phyloP scores from a whole-genome alignment of 495 filamentous ascomycete species.

The Articulospora tetracladia region DNA sequence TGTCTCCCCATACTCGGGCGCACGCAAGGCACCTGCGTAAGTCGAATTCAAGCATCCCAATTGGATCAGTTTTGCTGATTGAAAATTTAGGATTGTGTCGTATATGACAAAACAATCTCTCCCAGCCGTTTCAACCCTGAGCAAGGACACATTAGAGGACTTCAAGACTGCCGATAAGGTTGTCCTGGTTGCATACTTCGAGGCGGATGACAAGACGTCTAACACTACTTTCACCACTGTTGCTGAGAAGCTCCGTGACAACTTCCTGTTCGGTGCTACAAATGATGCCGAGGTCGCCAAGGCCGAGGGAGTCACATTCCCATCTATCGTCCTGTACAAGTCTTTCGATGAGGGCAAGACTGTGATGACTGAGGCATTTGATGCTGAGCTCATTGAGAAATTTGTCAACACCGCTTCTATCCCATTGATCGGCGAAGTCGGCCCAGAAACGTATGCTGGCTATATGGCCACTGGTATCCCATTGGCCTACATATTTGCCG shows the following conservation, averaged over 20 bases:
- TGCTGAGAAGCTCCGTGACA: constrained; percentile 82
- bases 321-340: constrained; percentile 94
- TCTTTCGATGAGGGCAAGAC: constrained; percentile 95
- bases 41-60: constrained; percentile 29
- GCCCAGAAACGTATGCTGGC: constrained; percentile 92
- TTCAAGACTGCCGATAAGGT: constrained; percentile 99
- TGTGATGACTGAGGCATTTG: constrained; percentile 75
- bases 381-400: constrained; percentile 66
- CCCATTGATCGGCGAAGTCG: constrained; percentile 93
- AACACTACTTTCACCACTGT: constrained; percentile 75
- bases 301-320: constrained; percentile 81
- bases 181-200: constrained; percentile 85
- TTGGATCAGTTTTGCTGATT: constrained; percentile 27
- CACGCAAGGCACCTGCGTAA: constrained; percentile 86
- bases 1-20: constrained; percentile 77
- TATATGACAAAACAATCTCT: constrained; percentile 99
- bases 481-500: constrained; percentile 96
- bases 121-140: constrained; percentile 81
- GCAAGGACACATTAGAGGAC: constrained; percentile 77
- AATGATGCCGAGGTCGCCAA: constrained; percentile 81
- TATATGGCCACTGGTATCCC: constrained; percentile 96
- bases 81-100: constrained; percentile 69
- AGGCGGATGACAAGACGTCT: constrained; percentile 76
- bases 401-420: constrained; percentile 85
- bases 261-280: constrained; percentile 85